These are phyloP conservation scores for Pichia sp. DNA, from an alignment of 1,139 yeast genomes.

Conservation along the genomic window DNA sequence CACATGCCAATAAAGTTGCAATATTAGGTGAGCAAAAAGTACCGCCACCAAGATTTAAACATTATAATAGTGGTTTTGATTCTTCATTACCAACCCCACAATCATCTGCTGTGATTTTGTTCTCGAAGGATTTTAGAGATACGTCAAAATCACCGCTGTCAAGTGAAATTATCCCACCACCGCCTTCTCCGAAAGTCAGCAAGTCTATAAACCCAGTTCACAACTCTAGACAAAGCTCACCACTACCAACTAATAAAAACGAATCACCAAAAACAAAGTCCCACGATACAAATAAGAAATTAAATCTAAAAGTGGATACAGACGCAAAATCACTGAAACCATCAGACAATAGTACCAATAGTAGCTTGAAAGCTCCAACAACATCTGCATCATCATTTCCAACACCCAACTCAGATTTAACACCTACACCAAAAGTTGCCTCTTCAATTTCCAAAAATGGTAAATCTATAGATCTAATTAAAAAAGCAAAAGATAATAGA, in stretches of 20 bases:
- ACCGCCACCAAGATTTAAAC: conserved; percentile 26
- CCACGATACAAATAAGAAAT: conserved; percentile 1
- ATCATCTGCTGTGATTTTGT: conserved; percentile 26
- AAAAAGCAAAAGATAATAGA: conserved; percentile 8
- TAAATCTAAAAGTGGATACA: conserved; percentile 10
- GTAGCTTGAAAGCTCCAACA: neutral
- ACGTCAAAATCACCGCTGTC: conserved; percentile 18
- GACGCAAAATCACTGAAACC: neutral
- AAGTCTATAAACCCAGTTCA: neutral
- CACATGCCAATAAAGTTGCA: conserved; percentile 19
- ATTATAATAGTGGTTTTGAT: neutral
- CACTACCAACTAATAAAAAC: neutral
- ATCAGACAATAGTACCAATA: neutral
- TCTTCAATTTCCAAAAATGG: neutral
- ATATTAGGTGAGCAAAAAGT: conserved; percentile 24
- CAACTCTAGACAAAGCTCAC: neutral
- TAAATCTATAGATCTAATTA: neutral
- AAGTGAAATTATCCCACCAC: conserved; percentile 2
- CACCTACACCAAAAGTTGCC: conserved; percentile 3
- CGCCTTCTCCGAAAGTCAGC: conserved; percentile 7
- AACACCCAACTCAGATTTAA: conserved; percentile 6
- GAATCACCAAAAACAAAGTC: neutral
- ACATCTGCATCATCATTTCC: neutral
- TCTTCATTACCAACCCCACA: conserved; percentile 10
- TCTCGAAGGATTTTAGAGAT: conserved; percentile 23